phyloP scores from a whole-genome alignment of 208 protist species.

The Crithidia sp. region DNA sequence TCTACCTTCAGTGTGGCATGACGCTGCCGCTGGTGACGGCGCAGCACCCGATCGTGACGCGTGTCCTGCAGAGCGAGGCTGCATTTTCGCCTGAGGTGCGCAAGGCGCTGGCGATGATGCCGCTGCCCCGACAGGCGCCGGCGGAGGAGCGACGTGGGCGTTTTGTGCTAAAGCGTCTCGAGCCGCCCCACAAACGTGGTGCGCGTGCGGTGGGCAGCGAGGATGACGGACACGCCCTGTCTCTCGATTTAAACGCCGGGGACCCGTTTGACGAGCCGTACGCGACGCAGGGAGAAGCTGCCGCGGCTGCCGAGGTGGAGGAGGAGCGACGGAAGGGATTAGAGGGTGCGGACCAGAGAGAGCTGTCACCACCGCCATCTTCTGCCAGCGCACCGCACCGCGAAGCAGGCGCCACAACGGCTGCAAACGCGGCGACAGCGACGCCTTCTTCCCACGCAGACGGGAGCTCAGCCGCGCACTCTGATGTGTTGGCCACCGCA shows the following conservation, averaged over 20 bases:
- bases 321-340: background rate
- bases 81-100: constrained; percentile 47
- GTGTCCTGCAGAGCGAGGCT: constrained; percentile 33
- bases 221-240: background rate
- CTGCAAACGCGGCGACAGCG: constrained; percentile 3
- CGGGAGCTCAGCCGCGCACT: no score
- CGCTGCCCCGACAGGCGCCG: constrained; percentile 33
- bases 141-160: constrained; percentile 34
- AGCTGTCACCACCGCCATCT: no score
- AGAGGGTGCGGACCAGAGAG: no score
- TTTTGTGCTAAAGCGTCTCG: constrained; percentile 48
- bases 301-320: background rate
- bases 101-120: constrained; percentile 68
- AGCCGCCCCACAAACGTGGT: background rate
- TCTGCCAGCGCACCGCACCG: background rate
- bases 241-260: constrained; percentile 27
- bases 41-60: constrained; percentile 31
- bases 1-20: constrained; percentile 78
- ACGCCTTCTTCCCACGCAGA: no score
- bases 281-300: background rate
- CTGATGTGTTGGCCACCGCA: no score
- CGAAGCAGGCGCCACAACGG: background rate
- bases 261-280: constrained; percentile 23
- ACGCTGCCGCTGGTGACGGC: constrained; percentile 56
- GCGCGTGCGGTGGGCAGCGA: no score